Base-by-base conservation (phyloP, 1,284 basidiomycete genomes). In the Ganoderma sinense region DNA sequence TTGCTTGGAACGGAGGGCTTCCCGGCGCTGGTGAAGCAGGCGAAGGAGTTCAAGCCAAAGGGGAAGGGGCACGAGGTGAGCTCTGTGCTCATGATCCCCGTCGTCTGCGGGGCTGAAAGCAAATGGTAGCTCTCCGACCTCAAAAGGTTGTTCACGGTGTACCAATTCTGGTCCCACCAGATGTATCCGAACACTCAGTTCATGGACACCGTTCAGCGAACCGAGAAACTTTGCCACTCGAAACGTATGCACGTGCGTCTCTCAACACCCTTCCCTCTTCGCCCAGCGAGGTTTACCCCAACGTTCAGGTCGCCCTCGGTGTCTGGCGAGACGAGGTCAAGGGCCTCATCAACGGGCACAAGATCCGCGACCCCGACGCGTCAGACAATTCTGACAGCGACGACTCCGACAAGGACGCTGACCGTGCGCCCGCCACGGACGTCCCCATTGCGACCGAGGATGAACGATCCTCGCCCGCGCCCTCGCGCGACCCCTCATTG, bases 131-230 rank as follows among this genome's bases (percentile, higher is more conserved):
- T 84, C 29, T 81, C 87, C 66, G 96, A 98, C 79, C 86, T 98
- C 45, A 88, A 89, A 72, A 85, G 92, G 41, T 81, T 98, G 20
- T 84, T 98, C 66, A 89, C 91, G 73, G 83, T 93, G 65, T 98
- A 98, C 78, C 95, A 96, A 75, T 92, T 96, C 76, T 98, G 97
- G 97, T 87, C 95, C 2, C 97, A 98, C 80, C 88, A 88, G 74
- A 87, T 98, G 87, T 97, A 93, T 77, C 96, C 97, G 2, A 95
- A 93, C 77, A 92, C 88, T 10, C 90, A 92, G 64, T 97, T 98
- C 80, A 85, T 85, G 60, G 95, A 97, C 78, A 97, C 95, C 0
- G 88, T 97, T 8, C 82, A 88, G 41, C 86, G 91, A 3, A 88
- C 97, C 6, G 97, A 98, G 83, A 94, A 91, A 74, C 80, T 97